Percentiles rank a stretch among this genome's conserved stretches.
Evolutionary conservation across 352 stramenopile species (phyloP).

Genomic region (Phytophthora syringae): DNA sequence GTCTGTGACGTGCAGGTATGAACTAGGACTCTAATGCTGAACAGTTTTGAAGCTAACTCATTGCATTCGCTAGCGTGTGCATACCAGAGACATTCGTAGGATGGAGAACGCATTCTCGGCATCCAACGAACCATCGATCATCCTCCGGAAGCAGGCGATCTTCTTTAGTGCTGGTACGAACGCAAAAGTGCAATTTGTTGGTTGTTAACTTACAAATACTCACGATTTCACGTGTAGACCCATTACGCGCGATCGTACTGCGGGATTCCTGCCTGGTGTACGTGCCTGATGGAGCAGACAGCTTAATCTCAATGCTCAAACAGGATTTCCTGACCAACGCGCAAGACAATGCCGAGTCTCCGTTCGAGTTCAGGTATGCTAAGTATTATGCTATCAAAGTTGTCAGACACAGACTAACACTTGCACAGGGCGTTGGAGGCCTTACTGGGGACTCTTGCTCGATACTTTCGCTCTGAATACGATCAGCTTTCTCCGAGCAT

Average conservation of each 20-base stretch:
- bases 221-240: conserved; percentile 35
- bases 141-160: conserved; percentile 67
- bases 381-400: no score
- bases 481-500: conserved; percentile 43
- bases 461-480: conserved; percentile 52
- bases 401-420: no score
- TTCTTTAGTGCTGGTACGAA: conserved; percentile 62
- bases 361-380: conserved; percentile 67
- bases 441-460: conserved; percentile 33
- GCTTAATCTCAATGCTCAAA: conserved; percentile 55
- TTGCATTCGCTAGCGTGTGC: conserved; percentile 43
- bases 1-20: conserved; percentile 47
- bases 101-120: conserved; percentile 70
- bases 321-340: conserved; percentile 51
- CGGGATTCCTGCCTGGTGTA: conserved; percentile 53
- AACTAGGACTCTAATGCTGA: conserved; percentile 26
- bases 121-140: conserved; percentile 69
- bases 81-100: conserved; percentile 67
- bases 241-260: conserved; percentile 63
- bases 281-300: conserved; percentile 51
- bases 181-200: not conserved
- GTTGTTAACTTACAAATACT: not conserved
- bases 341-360: conserved; percentile 46
- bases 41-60: not conserved
- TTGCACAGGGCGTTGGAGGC: no score